A percentile compares a stretch with the other conserved stretches of the same genome.
phyloP scores from a whole-genome alignment of 2,329 filamentous ascomycete species.

The Periconia macrospinosa region DNA sequence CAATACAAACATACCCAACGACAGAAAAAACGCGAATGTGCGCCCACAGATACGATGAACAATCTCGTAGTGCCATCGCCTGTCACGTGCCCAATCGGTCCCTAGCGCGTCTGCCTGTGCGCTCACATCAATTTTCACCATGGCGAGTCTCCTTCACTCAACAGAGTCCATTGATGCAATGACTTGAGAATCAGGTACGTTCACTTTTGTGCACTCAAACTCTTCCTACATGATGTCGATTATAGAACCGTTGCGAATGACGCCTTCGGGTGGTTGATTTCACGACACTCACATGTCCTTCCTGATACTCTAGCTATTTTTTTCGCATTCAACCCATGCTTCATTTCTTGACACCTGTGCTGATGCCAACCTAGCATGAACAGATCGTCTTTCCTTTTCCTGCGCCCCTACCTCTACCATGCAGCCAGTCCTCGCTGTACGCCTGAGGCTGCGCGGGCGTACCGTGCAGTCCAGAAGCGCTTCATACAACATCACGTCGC shows the following conservation, averaged over 20 bases:
- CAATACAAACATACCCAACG: no score
- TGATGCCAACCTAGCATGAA: conserved; percentile 49
- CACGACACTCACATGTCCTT: conserved; percentile 38
- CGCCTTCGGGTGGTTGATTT: conserved; percentile 58
- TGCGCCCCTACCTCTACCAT: conserved; percentile 59
- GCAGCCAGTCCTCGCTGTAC: conserved; percentile 40
- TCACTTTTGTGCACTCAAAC: not conserved
- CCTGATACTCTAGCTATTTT: conserved; percentile 29
- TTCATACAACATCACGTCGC: conserved; percentile 21
- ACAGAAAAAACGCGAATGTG: no score
- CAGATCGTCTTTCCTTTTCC: conserved; percentile 51
- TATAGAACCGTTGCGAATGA: conserved; percentile 72
- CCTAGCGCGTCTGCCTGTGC: not conserved
- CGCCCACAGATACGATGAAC: no score
- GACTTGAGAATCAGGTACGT: not conserved
- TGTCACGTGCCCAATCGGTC: not conserved
- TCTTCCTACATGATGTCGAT: conserved; percentile 31
- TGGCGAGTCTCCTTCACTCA: not conserved
- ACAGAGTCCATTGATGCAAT: not conserved
- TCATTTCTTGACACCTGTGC: not conserved
- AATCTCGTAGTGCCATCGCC: no score
- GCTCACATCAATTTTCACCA: not conserved
- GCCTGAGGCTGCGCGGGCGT: conserved; percentile 54
- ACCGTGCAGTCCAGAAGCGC: conserved; percentile 46
- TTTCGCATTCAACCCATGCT: not conserved